These are phyloP conservation scores for Puccinia hordei DNA, from an alignment of 1,284 basidiomycete species.

Conservation along the genomic window DNA sequence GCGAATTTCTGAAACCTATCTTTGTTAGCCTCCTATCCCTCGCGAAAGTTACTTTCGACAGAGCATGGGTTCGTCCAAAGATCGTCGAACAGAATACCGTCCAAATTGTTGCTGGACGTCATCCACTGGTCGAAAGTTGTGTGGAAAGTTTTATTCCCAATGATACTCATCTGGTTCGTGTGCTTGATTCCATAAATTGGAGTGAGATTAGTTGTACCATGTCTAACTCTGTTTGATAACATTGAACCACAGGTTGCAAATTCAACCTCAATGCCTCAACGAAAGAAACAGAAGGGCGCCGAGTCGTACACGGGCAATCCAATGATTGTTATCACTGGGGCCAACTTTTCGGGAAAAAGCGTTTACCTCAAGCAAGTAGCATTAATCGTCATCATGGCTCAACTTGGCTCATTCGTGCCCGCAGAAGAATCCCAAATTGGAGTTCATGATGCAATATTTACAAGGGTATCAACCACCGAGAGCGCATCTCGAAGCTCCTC, in stretches of 20 bases:
- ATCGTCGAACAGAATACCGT: slow-evolving; percentile 35
- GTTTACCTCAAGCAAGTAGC: slow-evolving; percentile 90
- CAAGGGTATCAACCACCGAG: slow-evolving; percentile 57
- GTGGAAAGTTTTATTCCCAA: slow-evolving; percentile 44
- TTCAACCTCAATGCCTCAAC: neutral
- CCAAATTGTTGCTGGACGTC: slow-evolving; percentile 37
- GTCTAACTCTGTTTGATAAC: neutral
- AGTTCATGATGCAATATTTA: slow-evolving; percentile 89
- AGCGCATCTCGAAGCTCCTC: slow-evolving; percentile 37
- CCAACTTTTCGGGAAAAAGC: slow-evolving; percentile 66
- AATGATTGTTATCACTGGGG: slow-evolving; percentile 45
- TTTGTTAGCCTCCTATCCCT: slow-evolving; percentile 42
- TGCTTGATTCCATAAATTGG: neutral
- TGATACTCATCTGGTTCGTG: slow-evolving; percentile 41
- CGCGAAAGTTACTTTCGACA: slow-evolving; percentile 24
- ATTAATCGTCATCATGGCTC: slow-evolving; percentile 84
- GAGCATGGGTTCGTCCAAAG: slow-evolving; percentile 42
- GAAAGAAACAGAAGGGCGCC: slow-evolving; percentile 5
- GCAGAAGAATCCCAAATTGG: slow-evolving; percentile 77
- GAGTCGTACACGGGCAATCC: slow-evolving; percentile 9
- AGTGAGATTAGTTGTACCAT: neutral
- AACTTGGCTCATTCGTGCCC: slow-evolving; percentile 89
- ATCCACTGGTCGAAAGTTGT: slow-evolving; percentile 49
- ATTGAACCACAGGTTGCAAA: slow-evolving; percentile 18
- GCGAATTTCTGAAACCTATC: neutral